phyloP scores from a whole-genome alignment of 352 stramenopile species.

The Globisporangium viniferum region DNA sequence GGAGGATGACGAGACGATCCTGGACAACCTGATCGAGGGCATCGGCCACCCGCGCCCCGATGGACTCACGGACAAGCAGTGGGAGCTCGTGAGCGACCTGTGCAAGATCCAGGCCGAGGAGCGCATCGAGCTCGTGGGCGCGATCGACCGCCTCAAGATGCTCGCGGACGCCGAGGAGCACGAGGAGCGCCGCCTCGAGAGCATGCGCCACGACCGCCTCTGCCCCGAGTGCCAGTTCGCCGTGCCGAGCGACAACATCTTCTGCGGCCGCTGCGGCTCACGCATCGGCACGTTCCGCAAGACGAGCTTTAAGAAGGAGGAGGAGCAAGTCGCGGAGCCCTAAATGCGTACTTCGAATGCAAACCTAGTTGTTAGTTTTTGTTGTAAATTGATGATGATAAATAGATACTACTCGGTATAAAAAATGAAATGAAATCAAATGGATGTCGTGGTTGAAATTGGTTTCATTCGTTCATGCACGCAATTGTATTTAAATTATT shows the following conservation, averaged over 20 bases:
- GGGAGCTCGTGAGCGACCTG: conserved; percentile 14
- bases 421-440: neutral
- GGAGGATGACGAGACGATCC: conserved; percentile 25
- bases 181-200: conserved; percentile 13
- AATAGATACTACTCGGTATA: neutral
- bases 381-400: neutral
- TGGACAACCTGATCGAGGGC: conserved; percentile 21
- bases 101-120: conserved; percentile 7
- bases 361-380: neutral
- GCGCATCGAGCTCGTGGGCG: conserved; percentile 7
- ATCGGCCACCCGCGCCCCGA: conserved; percentile 10
- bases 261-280: conserved; percentile 15
- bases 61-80: conserved; percentile 15
- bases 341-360: no score
- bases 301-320: neutral
- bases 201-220: conserved; percentile 15
- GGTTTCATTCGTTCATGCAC: neutral
- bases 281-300: conserved; percentile 16
- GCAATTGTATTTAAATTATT: conserved; percentile 9
- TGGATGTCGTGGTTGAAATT: neutral
- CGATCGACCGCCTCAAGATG: conserved; percentile 12
- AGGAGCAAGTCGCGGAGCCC: neutral
- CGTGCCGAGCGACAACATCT: conserved; percentile 18
- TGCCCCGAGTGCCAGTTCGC: conserved; percentile 16
- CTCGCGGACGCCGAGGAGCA: conserved; percentile 16